Base-by-base conservation (phyloP, 129 eudicot species). In the Dittrichia graveolens region DNA sequence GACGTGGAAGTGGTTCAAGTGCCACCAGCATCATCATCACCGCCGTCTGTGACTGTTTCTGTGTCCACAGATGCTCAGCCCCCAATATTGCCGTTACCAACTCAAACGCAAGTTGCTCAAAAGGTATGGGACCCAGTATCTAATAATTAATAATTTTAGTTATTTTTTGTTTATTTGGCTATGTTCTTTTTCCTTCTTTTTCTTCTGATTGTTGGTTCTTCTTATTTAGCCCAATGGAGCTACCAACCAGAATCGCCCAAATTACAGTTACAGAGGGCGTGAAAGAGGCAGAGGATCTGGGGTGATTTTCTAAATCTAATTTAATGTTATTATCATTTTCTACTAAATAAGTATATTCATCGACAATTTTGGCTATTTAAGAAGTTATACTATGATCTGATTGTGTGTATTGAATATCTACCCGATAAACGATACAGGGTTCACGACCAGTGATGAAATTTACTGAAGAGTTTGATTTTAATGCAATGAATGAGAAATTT, bases 401-500 rank as follows among this genome's bases (percentile, higher is more conserved):
- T 46, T 35, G 34, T 48, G 40, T 49, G 47, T 65, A 8, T 24
- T 65, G 31, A 54, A 2, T 64, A 18, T 64, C n/a, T 62, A 42
- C 42, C 58, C 34, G 7, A 45, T 24, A 34, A 54, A 61, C 16
- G 7, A 41, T 44, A 42, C 86, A 93, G 98, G 74, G 68, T 38
- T 78, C 88, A 41, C 85, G 83, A 41, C 84, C 96, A 48, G 84
- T 87, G 81, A 70, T 85, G 57, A 85, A 82, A 71, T 93, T 93
- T 72, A 87, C 90, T 0, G 98, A 93, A 78, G 98, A 93, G 34
- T 93, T 93, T 71, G 98, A 93, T 83, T 93, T 93, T 44, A 80
- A 42, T 69, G 98, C 98, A 19, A 93, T 93, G 98, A 93, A 93
- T 84, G 98, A 93, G 75, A 93, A 89, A 57, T 93, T 93, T 67